These are phyloP conservation scores for Leptographium radiaticola DNA, from an alignment of 2,329 filamentous ascomycete genomes.

Conservation along the genomic window DNA sequence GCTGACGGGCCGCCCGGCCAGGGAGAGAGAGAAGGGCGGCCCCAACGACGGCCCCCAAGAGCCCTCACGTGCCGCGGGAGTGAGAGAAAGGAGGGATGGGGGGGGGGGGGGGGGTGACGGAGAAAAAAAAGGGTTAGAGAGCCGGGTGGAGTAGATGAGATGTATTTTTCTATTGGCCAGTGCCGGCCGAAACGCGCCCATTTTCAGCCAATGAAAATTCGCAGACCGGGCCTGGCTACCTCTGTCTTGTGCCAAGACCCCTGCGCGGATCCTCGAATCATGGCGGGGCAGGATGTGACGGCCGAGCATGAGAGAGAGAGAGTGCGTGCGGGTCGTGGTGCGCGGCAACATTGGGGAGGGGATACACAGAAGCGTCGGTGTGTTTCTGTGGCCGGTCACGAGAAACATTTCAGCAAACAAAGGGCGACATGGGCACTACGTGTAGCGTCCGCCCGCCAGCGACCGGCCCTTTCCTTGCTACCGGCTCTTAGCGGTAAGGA, in stretches of 20 bases:
- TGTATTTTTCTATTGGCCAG: not conserved
- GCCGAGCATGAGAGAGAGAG: too few species aligned
- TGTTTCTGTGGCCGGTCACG: too few species aligned
- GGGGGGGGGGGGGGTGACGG: too few species aligned
- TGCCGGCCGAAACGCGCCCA: not conserved
- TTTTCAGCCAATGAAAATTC: not conserved
- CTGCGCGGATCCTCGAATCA: not conserved
- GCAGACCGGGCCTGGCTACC: not conserved
- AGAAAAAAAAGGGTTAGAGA: too few species aligned
- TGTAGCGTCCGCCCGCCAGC: not conserved
- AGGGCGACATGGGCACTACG: not conserved
- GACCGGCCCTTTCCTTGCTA: conserved; percentile 1
- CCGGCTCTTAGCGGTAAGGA: not conserved
- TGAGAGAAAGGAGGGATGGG: too few species aligned
- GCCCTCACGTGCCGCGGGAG: too few species aligned
- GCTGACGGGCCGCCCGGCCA: too few species aligned
- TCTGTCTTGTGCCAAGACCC: not conserved
- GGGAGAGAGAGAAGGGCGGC: not conserved
- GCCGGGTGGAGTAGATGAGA: too few species aligned
- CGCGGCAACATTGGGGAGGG: too few species aligned
- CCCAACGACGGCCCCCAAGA: too few species aligned
- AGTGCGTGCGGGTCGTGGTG: too few species aligned
- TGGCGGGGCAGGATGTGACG: not conserved
- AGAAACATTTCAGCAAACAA: not conserved
- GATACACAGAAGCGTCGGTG: too few species aligned